Conservation (phyloP, 495 filamentous ascomycete genomes). For the Endocarpon pusillum region DNA sequence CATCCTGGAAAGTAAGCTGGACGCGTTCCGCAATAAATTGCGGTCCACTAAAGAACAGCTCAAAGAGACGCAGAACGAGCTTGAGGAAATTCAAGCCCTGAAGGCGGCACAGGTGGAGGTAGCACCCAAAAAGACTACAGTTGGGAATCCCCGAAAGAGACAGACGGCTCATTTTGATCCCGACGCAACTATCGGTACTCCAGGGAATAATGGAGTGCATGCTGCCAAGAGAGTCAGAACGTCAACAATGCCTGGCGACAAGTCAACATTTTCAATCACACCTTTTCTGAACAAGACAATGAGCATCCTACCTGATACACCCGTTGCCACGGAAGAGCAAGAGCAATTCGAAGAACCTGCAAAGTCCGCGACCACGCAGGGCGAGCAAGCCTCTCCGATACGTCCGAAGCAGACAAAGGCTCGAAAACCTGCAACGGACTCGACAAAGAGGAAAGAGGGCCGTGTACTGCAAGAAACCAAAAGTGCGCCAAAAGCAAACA, state of each 20-base stretch:
- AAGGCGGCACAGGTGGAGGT: constrained; percentile 7
- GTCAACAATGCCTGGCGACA: constrained; percentile 51
- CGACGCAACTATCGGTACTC: constrained; percentile 44
- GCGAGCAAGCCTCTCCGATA: neutral
- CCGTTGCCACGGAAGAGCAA: constrained; percentile 11
- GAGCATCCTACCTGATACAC: constrained; percentile 31
- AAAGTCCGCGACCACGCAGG: neutral
- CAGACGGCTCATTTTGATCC: constrained; percentile 27
- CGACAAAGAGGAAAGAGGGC: neutral
- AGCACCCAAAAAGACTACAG: constrained; percentile 7
- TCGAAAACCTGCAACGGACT: neutral
- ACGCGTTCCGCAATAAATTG: constrained; percentile 48
- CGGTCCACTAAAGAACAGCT: constrained; percentile 49
- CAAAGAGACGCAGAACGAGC: constrained; percentile 34
- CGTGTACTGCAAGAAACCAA: constrained; percentile 9
- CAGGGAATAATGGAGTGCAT: constrained; percentile 42
- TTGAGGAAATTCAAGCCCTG: constrained; percentile 27
- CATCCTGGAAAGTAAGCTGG: constrained; percentile 47
- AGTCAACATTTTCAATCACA: constrained; percentile 83
- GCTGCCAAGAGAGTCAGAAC: constrained; percentile 35
- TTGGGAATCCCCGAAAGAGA: constrained; percentile 30
- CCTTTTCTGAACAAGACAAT: constrained; percentile 72
- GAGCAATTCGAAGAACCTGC: constrained; percentile 2
- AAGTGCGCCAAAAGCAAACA: constrained; percentile 12
- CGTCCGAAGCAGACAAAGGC: constrained; percentile 4